Conservation (phyloP, 371 early-diverging fungal species). For the Mucor lusitanicus region DNA sequence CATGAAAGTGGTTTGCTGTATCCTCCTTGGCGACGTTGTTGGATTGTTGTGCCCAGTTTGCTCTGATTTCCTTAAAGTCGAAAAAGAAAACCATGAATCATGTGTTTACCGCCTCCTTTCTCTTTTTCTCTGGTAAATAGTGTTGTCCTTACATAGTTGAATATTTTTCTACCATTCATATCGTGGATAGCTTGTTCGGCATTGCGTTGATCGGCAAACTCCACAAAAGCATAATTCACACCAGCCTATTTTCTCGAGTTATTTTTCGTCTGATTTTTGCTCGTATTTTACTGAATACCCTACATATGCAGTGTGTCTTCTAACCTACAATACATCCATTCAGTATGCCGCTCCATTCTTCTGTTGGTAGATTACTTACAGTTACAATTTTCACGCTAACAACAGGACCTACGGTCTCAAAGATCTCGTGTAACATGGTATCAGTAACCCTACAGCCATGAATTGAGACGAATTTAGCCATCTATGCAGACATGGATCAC, state of each 20-base stretch:
- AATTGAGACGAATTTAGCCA: neutral
- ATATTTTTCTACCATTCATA: slow-evolving; percentile 77
- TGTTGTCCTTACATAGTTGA: slow-evolving; percentile 46
- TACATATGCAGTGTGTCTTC: slow-evolving; percentile 26
- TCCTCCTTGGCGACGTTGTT: slow-evolving; percentile 53
- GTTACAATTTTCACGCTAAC: slow-evolving; percentile 78
- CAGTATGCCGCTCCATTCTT: neutral
- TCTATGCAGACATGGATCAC: neutral
- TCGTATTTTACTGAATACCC: neutral
- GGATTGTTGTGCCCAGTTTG: slow-evolving; percentile 53
- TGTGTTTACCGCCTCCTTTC: neutral
- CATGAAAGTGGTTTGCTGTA: slow-evolving; percentile 70
- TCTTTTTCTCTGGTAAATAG: neutral
- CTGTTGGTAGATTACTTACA: slow-evolving; percentile 44
- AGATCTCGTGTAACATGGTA: slow-evolving; percentile 73
- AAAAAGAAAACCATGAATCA: neutral
- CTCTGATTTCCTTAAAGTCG: slow-evolving; percentile 45
- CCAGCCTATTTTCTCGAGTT: slow-evolving; percentile 24
- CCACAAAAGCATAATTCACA: slow-evolving; percentile 91
- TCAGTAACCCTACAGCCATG: slow-evolving; percentile 62
- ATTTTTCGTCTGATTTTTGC: neutral
- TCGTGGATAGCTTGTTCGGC: slow-evolving; percentile 78
- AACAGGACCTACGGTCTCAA: slow-evolving; percentile 71
- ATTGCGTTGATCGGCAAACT: slow-evolving; percentile 70
- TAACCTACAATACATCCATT: slow-evolving; percentile 9